Percentiles rank a stretch among this genome's conserved stretches.
These are phyloP conservation scores for Yamadazyma jaroonii DNA, from an alignment of 1,139 yeast genomes.

Conservation along the genomic window DNA sequence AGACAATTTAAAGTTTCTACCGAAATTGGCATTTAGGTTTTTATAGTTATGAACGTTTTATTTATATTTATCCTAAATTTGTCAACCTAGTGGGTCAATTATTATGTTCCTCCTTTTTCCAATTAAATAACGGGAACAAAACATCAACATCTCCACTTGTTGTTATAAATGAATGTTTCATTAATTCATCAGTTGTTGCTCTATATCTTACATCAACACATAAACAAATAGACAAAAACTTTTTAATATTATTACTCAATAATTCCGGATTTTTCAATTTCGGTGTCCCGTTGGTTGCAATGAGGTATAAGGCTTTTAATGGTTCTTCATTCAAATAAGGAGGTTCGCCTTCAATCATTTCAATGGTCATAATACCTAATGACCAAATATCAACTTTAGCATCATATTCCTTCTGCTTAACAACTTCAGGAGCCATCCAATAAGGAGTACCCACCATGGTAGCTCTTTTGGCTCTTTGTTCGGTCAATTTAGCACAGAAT, in stretches of 20 bases:
- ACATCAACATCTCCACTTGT: slow-evolving; percentile 55
- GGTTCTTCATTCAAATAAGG: slow-evolving; percentile 98
- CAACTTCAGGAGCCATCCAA: slow-evolving; percentile 99
- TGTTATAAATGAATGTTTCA: slow-evolving; percentile 76
- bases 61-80: too few relatives aligned
- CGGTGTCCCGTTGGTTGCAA: slow-evolving; percentile 97
- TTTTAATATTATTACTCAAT: slow-evolving; percentile 75
- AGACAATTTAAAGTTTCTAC: too few relatives aligned
- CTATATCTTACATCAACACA: slow-evolving; percentile 94
- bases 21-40: too few relatives aligned
- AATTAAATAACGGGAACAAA: slow-evolving; percentile 67
- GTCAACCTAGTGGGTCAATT: too few relatives aligned
- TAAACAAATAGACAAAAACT: slow-evolving; percentile 84
- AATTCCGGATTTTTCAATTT: slow-evolving; percentile 84
- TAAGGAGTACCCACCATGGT: slow-evolving; percentile 99
- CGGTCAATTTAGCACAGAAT: slow-evolving; percentile 94
- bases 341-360: slow-evolving; percentile 98
- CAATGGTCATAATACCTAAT: slow-evolving; percentile 95
- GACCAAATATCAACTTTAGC: slow-evolving; percentile 99
- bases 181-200: slow-evolving; percentile 84
- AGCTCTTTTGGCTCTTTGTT: slow-evolving; percentile 88
- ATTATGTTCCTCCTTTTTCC: slow-evolving; percentile 44
- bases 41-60: too few relatives aligned
- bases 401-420: slow-evolving; percentile 92
- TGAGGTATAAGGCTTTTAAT: slow-evolving; percentile 54